Percentiles rank a stretch among this genome's conserved stretches.
phyloP scores from a whole-genome alignment of 345 rosid species.

The Murraya koenigii region DNA sequence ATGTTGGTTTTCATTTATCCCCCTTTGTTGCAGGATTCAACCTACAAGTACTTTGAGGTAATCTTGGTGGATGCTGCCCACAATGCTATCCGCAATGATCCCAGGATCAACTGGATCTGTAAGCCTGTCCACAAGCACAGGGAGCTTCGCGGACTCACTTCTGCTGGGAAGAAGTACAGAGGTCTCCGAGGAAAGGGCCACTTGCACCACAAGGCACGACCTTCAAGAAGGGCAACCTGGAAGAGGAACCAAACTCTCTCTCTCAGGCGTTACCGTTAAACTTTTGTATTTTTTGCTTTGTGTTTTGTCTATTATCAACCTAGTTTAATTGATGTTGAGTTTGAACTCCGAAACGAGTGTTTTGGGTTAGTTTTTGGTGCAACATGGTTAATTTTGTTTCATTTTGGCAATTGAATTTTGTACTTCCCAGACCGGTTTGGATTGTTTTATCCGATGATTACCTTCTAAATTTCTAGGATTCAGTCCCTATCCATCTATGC shows the following conservation, averaged over 20 bases:
- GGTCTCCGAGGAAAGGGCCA: conserved; percentile 87
- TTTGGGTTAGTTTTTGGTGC: conserved; percentile 1
- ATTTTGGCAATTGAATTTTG: conserved; percentile 10
- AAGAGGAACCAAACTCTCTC: conserved; percentile 61
- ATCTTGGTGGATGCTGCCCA: conserved; percentile 73
- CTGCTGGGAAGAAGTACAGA: conserved; percentile 82
- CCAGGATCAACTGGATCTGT: conserved; percentile 84
- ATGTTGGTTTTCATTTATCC: background rate
- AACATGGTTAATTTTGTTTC: conserved; percentile 4
- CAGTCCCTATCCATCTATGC: background rate
- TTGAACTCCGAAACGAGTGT: background rate
- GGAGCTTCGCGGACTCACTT: conserved; percentile 79
- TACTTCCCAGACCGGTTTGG: background rate
- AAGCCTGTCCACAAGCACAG: conserved; percentile 86
- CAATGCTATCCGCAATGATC: conserved; percentile 68
- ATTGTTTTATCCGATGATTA: background rate
- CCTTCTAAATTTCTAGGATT: background rate
- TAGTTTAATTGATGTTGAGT: conserved; percentile 3
- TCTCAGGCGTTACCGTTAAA: conserved; percentile 76
- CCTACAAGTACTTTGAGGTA: conserved; percentile 76
- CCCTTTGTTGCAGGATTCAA: conserved; percentile 50
- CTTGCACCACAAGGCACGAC: conserved; percentile 65
- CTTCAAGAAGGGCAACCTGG: conserved; percentile 83
- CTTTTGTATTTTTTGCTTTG: conserved; percentile 3
- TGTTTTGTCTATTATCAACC: conserved; percentile 20